Base-by-base conservation (phyloP, 2,329 filamentous ascomycete species). In the Aaosphaeria pasadenensis region DNA sequence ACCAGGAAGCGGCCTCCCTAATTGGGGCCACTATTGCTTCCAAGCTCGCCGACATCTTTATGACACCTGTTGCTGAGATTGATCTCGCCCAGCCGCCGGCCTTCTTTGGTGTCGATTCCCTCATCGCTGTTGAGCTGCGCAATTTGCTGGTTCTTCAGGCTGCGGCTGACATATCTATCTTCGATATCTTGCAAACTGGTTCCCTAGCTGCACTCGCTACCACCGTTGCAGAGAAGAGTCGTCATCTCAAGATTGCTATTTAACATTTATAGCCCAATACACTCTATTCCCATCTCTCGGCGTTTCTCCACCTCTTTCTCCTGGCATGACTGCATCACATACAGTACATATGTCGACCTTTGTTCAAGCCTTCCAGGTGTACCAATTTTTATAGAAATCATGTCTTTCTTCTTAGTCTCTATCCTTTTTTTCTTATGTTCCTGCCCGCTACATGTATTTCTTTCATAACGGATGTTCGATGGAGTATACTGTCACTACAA, bases 121-220 rank as follows among this genome's bases (percentile, higher is more conserved):
- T 67, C 1, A 49, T 63, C 1, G 62, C 62, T 0, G 50, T 64
- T 1, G 62, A 67, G 45, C 32, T 67, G 9, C 51, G 51, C 28
- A 60, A 57, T 28, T 61, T 13, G 17, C 31, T 24, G 40, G 29
- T 5, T 7, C 6, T 11, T n/a, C 5, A 41, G 28, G 28, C 30
- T 11, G 29, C 28, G 5, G 39, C 36, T 11, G 44, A 46, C n/a
- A n/a, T 41, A 13, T 42, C 44, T 7, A 35, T 47, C 24, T 50
- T 50, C 35, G 33, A 50, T 30, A 43, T 50, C 32, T 28, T 47
- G 44, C 47, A 49, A 28, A 38, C 6, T n/a, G 5, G 36, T 36
- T 49, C 47, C 5, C 31, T 46, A 24, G 33, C 28, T 5, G 43
- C 13, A 11, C 30, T 49, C 7, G 47, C 46, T 5, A 31, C 9